Evolutionary conservation across 306 rosid species (phyloP), one percentile per base, ranked within the genome.

Genomic region (Corylus avellana): DNA sequence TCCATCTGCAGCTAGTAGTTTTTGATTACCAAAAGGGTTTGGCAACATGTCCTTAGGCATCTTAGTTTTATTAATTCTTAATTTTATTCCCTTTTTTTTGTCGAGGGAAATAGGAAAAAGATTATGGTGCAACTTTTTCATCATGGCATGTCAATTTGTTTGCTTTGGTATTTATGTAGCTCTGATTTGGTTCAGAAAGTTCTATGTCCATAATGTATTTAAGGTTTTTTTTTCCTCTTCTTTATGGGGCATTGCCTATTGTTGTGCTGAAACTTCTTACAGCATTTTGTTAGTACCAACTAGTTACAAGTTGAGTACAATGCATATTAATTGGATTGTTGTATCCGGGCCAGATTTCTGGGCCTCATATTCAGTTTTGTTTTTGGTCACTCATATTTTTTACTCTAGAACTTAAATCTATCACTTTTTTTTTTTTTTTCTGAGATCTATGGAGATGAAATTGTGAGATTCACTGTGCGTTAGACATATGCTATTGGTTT

Each of bases 401-500:
- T 73, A 39, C 27, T 29, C 35, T 39, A 16, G 29, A 37, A 27
- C 42, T 18, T 53, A 35, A 7, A n/a, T 47, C 46, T 74, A 22
- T 54, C 39, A n/a, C 69, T 75, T 67, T 69, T 63, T 29, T 35
- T 68, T 16, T 57, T 66, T 75, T 63, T 11, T 56, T 4, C 8
- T 1, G 32, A 55, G 56, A 68, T 67, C 58, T 70, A 5, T 47
- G 51, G n/a, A 42, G 9, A 12, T 48, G 11, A 64, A 50, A 56
- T 77, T 32, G n/a, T 80, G 64, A 59, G 78, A 49, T 80, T 79
- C 51, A 75, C 29, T 22, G 12, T 53, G 64, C 61, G 14, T 74
- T 58, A 76, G 75, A 70, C 70, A 69, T 55, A 59, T 74, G 18
- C 42, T 25, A 76, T 74, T 54, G 29, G 22, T 70, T 44, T 18